Conservation (phyloP, 306 rosid genomes). For the Glycine soja region DNA sequence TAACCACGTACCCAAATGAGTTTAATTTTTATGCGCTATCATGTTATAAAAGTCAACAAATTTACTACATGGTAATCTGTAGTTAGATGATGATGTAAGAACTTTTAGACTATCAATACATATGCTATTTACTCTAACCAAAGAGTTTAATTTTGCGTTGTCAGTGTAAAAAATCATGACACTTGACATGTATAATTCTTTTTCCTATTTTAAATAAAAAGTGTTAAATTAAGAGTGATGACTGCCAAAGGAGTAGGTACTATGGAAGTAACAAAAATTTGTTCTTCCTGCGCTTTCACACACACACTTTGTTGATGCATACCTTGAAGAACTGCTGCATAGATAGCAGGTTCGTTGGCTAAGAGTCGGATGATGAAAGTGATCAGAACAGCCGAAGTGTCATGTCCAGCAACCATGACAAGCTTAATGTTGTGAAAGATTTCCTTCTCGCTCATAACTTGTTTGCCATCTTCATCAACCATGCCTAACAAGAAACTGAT, state of each 20-base stretch:
- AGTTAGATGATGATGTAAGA: not conserved
- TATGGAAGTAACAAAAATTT: not conserved
- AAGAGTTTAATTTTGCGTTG: not conserved
- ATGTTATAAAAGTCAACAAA: not conserved
- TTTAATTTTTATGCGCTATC: not conserved
- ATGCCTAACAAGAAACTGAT: slow-evolving; percentile 69
- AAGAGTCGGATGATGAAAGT: slow-evolving; percentile 65
- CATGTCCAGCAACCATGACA: slow-evolving; percentile 81
- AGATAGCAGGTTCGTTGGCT: slow-evolving; percentile 61
- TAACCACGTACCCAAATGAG: slow-evolving; percentile 32
- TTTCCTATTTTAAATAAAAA: not conserved
- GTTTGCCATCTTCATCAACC: slow-evolving; percentile 48
- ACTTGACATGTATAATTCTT: not conserved
- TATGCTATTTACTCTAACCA: not conserved
- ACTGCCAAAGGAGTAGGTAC: not conserved
- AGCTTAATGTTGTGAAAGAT: slow-evolving; percentile 65
- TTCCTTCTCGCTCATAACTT: slow-evolving; percentile 64
- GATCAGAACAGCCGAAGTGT: slow-evolving; percentile 68
- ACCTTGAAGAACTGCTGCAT: slow-evolving; percentile 76
- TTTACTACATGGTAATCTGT: not conserved
- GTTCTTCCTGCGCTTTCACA: not conserved
- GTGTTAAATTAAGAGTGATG: too few species aligned
- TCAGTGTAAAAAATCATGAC: not conserved
- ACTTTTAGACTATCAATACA: not conserved
- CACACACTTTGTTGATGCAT: slow-evolving; percentile 28